These are phyloP conservation scores for Hyparrhenia diplandra DNA, from an alignment of 176 grass and related monocot species.

Conservation along the genomic window DNA sequence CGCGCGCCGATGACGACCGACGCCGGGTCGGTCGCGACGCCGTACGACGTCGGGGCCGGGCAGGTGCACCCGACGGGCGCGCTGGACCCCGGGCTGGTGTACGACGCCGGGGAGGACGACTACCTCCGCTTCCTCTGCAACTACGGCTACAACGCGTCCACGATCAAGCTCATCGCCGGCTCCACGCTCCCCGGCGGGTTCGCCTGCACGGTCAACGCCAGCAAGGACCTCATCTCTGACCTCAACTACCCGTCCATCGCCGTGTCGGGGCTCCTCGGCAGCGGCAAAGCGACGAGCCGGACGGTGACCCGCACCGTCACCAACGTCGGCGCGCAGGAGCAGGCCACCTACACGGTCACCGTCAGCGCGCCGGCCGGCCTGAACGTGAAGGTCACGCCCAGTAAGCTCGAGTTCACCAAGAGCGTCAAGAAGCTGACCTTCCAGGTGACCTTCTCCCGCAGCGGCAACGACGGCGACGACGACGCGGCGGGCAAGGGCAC, in stretches of 20 bases:
- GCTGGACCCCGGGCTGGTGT: conserved; percentile 75
- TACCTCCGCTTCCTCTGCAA: conserved; percentile 81
- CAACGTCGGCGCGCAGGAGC: conserved; percentile 57
- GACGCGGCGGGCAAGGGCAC: conserved; percentile 14
- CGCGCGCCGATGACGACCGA: conserved; percentile 41
- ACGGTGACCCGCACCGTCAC: conserved; percentile 48
- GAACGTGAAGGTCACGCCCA: conserved; percentile 62
- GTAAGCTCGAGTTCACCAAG: conserved; percentile 62
- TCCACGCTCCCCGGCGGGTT: conserved; percentile 35
- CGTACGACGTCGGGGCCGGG: conserved; percentile 66
- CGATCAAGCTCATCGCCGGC: conserved; percentile 52
- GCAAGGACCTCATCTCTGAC: conserved; percentile 69
- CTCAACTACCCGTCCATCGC: conserved; percentile 89
- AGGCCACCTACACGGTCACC: conserved; percentile 33
- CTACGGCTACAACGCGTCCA: conserved; percentile 62
- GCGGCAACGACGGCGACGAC: not conserved
- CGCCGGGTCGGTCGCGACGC: conserved; percentile 47
- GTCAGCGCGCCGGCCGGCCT: conserved; percentile 44
- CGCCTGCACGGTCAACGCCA: conserved; percentile 57
- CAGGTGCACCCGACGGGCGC: conserved; percentile 63
- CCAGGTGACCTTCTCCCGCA: conserved; percentile 58
- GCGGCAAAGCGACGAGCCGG: not conserved
- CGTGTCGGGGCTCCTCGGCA: conserved; percentile 26
- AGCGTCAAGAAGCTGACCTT: conserved; percentile 44
- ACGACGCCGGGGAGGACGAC: conserved; percentile 50